Percentiles rank a stretch among this genome's conserved stretches.
Conservation (phyloP, 257 asterid genomes). For the Petunia axillaris region DNA sequence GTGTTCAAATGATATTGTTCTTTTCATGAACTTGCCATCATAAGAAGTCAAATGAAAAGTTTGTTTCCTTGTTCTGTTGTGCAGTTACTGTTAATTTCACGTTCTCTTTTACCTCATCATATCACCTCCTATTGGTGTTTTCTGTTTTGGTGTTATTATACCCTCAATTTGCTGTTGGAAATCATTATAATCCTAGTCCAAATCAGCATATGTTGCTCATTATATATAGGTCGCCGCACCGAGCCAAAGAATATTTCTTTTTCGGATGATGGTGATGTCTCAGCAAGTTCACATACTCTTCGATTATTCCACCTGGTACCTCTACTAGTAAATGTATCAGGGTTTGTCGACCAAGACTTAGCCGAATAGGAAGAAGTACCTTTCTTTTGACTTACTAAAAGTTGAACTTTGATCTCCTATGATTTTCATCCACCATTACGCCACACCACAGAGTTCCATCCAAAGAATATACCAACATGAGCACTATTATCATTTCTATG, state of each 20-base stretch:
- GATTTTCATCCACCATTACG: background rate
- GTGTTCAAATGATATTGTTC: slow-evolving; percentile 4
- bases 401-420: background rate
- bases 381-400: background rate
- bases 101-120: slow-evolving; percentile 16
- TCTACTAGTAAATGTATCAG: no score
- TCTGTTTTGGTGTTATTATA: slow-evolving; percentile 21
- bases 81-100: slow-evolving; percentile 21
- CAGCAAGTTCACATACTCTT: no score
- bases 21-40: background rate
- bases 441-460: background rate
- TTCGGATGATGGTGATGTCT: background rate
- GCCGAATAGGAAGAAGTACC: no score
- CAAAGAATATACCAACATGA: slow-evolving; percentile 30
- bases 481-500: slow-evolving; percentile 33
- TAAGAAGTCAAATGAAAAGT: slow-evolving; percentile 15
- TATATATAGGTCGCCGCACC: background rate
- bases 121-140: slow-evolving; percentile 19
- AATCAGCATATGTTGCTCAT: slow-evolving; percentile 29
- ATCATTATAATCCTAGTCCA: slow-evolving; percentile 25
- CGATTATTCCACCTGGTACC: background rate
- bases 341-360: no score
- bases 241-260: background rate
- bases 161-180: slow-evolving; percentile 17
- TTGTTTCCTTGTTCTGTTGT: background rate